phyloP scores from a whole-genome alignment of 2,329 filamentous ascomycete genomes.

The Botryotinia globosa region DNA sequence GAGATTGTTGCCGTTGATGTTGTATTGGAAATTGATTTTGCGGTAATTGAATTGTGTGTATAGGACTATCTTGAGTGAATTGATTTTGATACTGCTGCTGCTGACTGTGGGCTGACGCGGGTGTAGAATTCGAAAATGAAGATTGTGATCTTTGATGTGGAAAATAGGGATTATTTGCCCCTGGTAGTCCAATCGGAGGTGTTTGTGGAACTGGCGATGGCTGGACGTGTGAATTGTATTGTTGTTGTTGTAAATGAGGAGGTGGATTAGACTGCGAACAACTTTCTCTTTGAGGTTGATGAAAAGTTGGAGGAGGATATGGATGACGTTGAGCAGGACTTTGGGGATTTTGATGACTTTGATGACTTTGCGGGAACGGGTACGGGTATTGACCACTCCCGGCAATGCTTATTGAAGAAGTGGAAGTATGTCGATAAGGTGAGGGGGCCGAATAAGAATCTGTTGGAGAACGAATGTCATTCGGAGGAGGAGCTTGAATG shows the following conservation, averaged over 20 bases:
- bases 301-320: slow-evolving; percentile 33
- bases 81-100: slow-evolving; percentile 42
- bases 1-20: slow-evolving; percentile 35
- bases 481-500: slow-evolving; percentile 42
- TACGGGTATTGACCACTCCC: slow-evolving; percentile 37
- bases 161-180: slow-evolving; percentile 38
- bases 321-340: slow-evolving; percentile 38
- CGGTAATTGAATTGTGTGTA: slow-evolving; percentile 29
- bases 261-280: slow-evolving; percentile 33
- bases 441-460: slow-evolving; percentile 40
- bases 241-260: slow-evolving; percentile 35
- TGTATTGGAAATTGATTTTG: slow-evolving; percentile 32
- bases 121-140: slow-evolving; percentile 57
- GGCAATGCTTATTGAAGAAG: slow-evolving; percentile 30
- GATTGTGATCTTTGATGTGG: slow-evolving; percentile 53
- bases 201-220: slow-evolving; percentile 38
- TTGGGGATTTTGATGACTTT: slow-evolving; percentile 34
- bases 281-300: slow-evolving; percentile 33
- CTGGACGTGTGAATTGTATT: slow-evolving; percentile 34
- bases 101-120: slow-evolving; percentile 61
- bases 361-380: no score
- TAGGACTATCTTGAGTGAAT: slow-evolving; percentile 54
- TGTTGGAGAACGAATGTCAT: slow-evolving; percentile 45
- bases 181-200: slow-evolving; percentile 38
- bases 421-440: slow-evolving; percentile 38